Conservation (phyloP, 2,329 filamentous ascomycete genomes). For the Pseudogymnoascus sp. region DNA sequence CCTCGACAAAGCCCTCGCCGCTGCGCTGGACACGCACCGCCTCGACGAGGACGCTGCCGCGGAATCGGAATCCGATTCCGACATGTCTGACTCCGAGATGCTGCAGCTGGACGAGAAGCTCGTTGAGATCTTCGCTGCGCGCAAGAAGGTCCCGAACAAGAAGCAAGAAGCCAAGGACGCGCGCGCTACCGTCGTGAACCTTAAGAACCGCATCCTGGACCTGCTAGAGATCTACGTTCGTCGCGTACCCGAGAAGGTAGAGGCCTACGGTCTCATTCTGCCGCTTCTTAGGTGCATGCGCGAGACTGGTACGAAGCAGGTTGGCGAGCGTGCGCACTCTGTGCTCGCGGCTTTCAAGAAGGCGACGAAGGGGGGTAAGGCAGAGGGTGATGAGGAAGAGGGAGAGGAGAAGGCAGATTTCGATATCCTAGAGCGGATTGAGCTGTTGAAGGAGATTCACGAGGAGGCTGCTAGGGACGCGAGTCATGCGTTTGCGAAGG, state of each 20-base stretch:
- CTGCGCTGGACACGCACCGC: slow-evolving; percentile 66
- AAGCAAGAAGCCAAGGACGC: slow-evolving; percentile 84
- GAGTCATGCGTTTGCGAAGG: slow-evolving; percentile 64
- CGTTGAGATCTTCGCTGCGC: slow-evolving; percentile 75
- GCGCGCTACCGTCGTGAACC: slow-evolving; percentile 81
- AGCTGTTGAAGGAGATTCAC: slow-evolving; percentile 61
- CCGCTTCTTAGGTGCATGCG: slow-evolving; percentile 72
- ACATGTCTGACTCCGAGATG: slow-evolving; percentile 97
- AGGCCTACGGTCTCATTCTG: slow-evolving; percentile 63
- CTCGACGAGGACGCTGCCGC: slow-evolving; percentile 52
- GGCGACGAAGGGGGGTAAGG: slow-evolving; percentile 49
- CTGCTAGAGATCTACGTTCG: slow-evolving; percentile 79
- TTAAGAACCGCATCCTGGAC: slow-evolving; percentile 90
- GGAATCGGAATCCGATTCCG: slow-evolving; percentile 49
- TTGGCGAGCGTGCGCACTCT: slow-evolving; percentile 65
- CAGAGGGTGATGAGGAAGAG: slow-evolving; percentile 35
- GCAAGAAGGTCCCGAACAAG: slow-evolving; percentile 56
- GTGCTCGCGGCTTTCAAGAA: slow-evolving; percentile 68
- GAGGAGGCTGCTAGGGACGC: slow-evolving; percentile 53
- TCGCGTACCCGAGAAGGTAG: slow-evolving; percentile 60
- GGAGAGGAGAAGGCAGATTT: slow-evolving; percentile 16
- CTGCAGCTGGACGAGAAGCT: slow-evolving; percentile 78
- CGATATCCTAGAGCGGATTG: slow-evolving; percentile 30
- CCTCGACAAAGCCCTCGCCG: slow-evolving; percentile 65
- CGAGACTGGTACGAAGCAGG: slow-evolving; percentile 67